A percentile compares a stretch with the other conserved stretches of the same genome.
phyloP scores from a whole-genome alignment of 768 basidiomycete species.

The Ramaria sp. region DNA sequence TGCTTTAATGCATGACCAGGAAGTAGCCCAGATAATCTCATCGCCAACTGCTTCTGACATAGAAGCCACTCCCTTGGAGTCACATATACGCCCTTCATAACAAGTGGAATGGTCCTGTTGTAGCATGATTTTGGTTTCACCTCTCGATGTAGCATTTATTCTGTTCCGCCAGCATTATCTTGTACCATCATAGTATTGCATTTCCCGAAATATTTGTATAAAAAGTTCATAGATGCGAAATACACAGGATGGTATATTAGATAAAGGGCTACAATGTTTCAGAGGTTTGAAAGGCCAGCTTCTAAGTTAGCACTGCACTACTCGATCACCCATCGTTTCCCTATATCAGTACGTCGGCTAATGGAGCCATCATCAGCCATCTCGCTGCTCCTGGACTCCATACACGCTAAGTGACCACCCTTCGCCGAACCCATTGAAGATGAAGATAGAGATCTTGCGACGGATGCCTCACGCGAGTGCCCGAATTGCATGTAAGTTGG shows the following conservation, averaged over 20 bases:
- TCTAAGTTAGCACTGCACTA: constrained; percentile 4
- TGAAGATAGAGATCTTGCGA: not conserved
- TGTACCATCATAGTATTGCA: not conserved
- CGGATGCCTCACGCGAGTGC: not conserved
- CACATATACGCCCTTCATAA: not conserved
- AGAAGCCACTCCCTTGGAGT: not conserved
- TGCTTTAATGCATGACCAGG: constrained; percentile 45
- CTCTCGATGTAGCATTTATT: constrained; percentile 2
- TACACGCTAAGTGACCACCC: not conserved
- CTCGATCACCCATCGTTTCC: constrained; percentile 22
- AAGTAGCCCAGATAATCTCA: constrained; percentile 43
- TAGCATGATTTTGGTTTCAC: not conserved
- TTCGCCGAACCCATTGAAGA: not conserved
- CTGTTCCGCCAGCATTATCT: not conserved
- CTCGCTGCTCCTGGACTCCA: not conserved
- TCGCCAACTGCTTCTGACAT: constrained; percentile 30
- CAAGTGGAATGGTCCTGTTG: not conserved
- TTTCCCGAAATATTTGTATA: not conserved
- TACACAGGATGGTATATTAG: not conserved
- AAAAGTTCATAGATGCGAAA: not conserved
- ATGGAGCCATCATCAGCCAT: constrained; percentile 9
- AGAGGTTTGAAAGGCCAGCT: not conserved
- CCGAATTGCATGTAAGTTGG: constrained; percentile 27
- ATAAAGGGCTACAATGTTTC: not conserved
- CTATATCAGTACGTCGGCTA: constrained; percentile 5